Evolutionary conservation across 1,284 basidiomycete genomes (phyloP).

Genomic region (Apiotrichum montevideense): DNA sequence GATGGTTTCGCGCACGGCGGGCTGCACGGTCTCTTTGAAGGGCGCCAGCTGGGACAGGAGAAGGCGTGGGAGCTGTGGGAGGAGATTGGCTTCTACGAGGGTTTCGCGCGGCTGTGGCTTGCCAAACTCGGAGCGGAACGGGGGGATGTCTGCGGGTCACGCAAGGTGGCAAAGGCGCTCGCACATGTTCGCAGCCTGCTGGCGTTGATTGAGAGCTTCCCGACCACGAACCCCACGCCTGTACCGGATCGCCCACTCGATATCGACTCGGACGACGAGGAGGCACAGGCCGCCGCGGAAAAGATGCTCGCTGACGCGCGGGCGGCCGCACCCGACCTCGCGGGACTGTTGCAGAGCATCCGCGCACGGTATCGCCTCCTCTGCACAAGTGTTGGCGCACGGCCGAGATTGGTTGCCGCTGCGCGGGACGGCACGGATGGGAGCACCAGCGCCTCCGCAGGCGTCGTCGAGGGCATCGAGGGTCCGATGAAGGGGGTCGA

Average conservation of each 20-base stretch:
- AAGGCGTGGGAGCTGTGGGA: conserved; percentile 97
- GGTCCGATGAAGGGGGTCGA: conserved; percentile 46
- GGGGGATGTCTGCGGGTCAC: conserved; percentile 5
- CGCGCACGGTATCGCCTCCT: conserved; percentile 80
- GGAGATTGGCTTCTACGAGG: conserved; percentile 87
- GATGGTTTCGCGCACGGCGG: conserved; percentile 77
- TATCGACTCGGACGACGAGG: background rate
- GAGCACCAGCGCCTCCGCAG: background rate
- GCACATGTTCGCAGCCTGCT: conserved; percentile 65
- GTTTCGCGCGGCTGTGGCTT: conserved; percentile 68
- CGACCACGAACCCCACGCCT: conserved; percentile 60
- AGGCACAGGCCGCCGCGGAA: background rate
- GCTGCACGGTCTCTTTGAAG: conserved; percentile 85
- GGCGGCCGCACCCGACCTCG: conserved; percentile 50
- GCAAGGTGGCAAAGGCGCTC: conserved; percentile 47
- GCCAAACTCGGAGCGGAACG: conserved; percentile 38
- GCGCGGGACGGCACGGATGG: conserved; percentile 7
- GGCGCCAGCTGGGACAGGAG: conserved; percentile 78
- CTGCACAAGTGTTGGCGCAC: conserved; percentile 73
- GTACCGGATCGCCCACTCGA: conserved; percentile 9
- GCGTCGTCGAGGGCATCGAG: conserved; percentile 36
- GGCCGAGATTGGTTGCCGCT: conserved; percentile 51
- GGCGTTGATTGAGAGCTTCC: conserved; percentile 68
- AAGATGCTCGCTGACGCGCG: background rate
- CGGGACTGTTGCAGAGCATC: conserved; percentile 71